phyloP scores from a whole-genome alignment of 2,329 filamentous ascomycete genomes.

The Pseudopyricularia cyperi region DNA sequence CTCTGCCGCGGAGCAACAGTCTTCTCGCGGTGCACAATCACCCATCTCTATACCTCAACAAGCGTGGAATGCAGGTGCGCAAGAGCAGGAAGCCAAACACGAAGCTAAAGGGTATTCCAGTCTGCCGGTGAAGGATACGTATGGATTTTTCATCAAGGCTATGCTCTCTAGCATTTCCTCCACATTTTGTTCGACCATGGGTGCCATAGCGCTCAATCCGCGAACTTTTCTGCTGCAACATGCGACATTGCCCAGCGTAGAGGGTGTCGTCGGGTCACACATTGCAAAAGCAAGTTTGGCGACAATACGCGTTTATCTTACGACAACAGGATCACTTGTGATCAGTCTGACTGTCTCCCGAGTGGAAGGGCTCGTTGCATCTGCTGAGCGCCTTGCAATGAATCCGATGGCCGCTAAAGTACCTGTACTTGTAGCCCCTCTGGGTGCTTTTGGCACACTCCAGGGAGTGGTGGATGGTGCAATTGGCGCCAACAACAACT shows the following conservation, averaged over 20 bases:
- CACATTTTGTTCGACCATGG: slow-evolving; percentile 32
- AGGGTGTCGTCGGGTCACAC: slow-evolving; percentile 7
- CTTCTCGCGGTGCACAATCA: slow-evolving; percentile 17
- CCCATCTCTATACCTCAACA: slow-evolving; percentile 11
- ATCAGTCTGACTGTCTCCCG: slow-evolving; percentile 33
- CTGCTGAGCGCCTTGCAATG: slow-evolving; percentile 28
- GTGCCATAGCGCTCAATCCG: slow-evolving; percentile 39
- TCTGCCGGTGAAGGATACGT: slow-evolving; percentile 28
- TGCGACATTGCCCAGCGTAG: slow-evolving; percentile 15
- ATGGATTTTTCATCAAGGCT: slow-evolving; percentile 42
- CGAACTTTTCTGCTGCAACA: slow-evolving; percentile 35
- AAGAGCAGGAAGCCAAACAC: slow-evolving; percentile 17
- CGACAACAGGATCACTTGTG: slow-evolving; percentile 40
- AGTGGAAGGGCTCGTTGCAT: slow-evolving; percentile 31
- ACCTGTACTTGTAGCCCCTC: slow-evolving; percentile 39
- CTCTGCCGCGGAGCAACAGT: slow-evolving; percentile 22
- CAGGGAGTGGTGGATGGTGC: slow-evolving; percentile 21
- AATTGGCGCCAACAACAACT: slow-evolving; percentile 15
- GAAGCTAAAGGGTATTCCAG: slow-evolving; percentile 21
- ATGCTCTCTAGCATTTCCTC: slow-evolving; percentile 35
- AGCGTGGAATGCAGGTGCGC: slow-evolving; percentile 6
- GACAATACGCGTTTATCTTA: slow-evolving; percentile 40
- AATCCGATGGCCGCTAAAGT: slow-evolving; percentile 26
- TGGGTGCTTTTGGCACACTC: slow-evolving; percentile 34
- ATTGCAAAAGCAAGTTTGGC: slow-evolving; percentile 23